Base-by-base conservation (phyloP, 495 filamentous ascomycete genomes). In the Letharia columbiana region DNA sequence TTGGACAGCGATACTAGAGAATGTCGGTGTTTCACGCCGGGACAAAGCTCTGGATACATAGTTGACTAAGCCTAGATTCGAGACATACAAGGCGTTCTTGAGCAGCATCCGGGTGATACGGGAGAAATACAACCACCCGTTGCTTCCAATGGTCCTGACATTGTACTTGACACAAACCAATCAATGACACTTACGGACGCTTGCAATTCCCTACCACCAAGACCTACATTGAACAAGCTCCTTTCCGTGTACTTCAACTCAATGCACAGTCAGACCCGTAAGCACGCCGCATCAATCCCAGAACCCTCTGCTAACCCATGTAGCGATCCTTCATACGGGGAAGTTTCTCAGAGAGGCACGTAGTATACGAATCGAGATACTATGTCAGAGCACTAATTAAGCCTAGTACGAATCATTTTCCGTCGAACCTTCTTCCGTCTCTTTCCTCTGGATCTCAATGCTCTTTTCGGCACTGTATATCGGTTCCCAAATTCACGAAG, bases 1-100 rank as follows among this genome's bases (percentile, higher is more conserved):
- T 59, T 84, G 81, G 73, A 78, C 83, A 71, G 80, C 82, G n/a
- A 82, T 86, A 50, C 69, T 84, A 28, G 79, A 85, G 28, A 69
- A 75, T 65, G 73, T 77, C 44, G 77, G 73, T 63, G 23, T 71
- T 72, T 49, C 68, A 75, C 35, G 68, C 73, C 28, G 71, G 61
- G 49, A 33, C n/a, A 18, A 44, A 60, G 23, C 39, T 61, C 47
- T 11, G 75, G 75, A 66, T 11, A 33, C 17, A 1, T 20, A 57
- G 31, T 7, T 57, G 54, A 57, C 15, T 20, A 8, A 9, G 15
- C 20, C 15, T 35, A 57, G 54, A 75, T 73, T 31, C 69, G 70
- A 44, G 72, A 74, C 45, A 69, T 75, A 0, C 72, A 74, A 62
- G 67, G 60, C 20, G 66, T 69, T 54, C 65, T 74, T 66, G 77